These are phyloP conservation scores for Asclepias syriaca DNA, from an alignment of 257 asterid genomes.

Conservation along the genomic window DNA sequence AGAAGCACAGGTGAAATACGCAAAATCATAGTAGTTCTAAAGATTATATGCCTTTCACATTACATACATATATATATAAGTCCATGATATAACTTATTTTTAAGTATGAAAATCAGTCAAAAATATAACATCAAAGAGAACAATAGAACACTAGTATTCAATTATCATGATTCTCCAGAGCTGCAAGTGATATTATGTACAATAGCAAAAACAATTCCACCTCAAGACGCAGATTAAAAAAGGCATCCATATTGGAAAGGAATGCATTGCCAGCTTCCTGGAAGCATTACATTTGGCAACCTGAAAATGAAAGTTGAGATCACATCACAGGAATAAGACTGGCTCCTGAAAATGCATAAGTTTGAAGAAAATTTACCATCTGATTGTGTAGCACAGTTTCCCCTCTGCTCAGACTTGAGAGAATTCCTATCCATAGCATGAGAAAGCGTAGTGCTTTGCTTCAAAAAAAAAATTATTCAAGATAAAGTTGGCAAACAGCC, in stretches of 20 bases:
- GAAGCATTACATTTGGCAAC: conserved; percentile 16
- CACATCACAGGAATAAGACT: not conserved
- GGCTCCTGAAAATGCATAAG: not conserved
- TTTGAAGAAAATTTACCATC: conserved; percentile 10
- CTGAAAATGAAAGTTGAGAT: conserved; percentile 16
- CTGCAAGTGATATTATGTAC: conserved; percentile 21
- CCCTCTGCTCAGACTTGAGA: conserved; percentile 8
- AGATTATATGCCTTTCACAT: not conserved
- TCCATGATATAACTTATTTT: not conserved
- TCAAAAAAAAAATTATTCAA: not conserved
- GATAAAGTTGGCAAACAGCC: not conserved
- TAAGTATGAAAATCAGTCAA: not conserved
- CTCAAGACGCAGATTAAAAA: conserved; percentile 23
- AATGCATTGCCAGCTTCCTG: conserved; percentile 19
- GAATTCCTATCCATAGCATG: conserved; percentile 12
- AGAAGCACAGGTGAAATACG: not conserved
- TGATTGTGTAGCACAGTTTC: conserved; percentile 3
- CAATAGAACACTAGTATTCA: not conserved
- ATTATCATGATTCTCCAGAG: conserved; percentile 1
- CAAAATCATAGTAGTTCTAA: not conserved
- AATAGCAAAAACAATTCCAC: conserved; percentile 26
- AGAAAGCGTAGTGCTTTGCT: not conserved
- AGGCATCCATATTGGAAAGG: conserved; percentile 17
- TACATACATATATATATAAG: not conserved
- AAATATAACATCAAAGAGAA: not conserved